Evolutionary conservation across 163 green algal species (phyloP), one percentile per base, ranked within the genome.

Genomic region (Scenedesmus sp.): DNA sequence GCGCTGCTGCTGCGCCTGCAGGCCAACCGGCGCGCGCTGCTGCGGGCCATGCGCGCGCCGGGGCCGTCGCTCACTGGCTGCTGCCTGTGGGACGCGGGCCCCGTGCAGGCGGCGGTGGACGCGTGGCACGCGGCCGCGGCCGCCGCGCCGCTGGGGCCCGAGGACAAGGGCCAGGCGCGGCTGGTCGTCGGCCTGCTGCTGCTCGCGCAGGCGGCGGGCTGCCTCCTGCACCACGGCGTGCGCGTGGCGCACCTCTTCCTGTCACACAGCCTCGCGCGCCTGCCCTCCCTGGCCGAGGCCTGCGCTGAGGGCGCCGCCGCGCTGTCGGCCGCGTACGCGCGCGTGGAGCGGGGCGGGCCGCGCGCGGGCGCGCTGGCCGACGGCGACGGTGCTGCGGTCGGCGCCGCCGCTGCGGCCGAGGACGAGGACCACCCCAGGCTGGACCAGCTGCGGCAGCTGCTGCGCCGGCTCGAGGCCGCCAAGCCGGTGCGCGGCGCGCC

Each of bases 241-340:
- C 44, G 69, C 15, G 33, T 67, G 29, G 69, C 69, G 26, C 69
- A 77, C 29, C 36, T 77, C 34, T 77, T 77, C 39, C 69, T 77
- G 69, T 36, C 66, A 36, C 69, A 77, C 22, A 47, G 69, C 39
- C 29, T 77, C 34, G 53, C 66, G 54, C 56, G 57, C 36, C 54
- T 77, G 24, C 69, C 69, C 1, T 57, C 69, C 33, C 53, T 77
- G 5, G 39, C 50, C 20, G 22, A 26, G 22, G 34, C 31, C 5
- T 56, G 31, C 58, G 51, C 33, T 2, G 14, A 17, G 0, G 18
- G 53, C 44, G 22, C 54, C 36, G 53, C 36, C 47, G 69, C 69
- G 31, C 36, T 77, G 3, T 24, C 39, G 10, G 13, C 3, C 18
- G 69, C 53, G 2, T 42, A 56, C 56, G 33, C 42, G 10, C 36